Conservation (phyloP, 2,329 filamentous ascomycete genomes). For the Herpotrichia juniperi region DNA sequence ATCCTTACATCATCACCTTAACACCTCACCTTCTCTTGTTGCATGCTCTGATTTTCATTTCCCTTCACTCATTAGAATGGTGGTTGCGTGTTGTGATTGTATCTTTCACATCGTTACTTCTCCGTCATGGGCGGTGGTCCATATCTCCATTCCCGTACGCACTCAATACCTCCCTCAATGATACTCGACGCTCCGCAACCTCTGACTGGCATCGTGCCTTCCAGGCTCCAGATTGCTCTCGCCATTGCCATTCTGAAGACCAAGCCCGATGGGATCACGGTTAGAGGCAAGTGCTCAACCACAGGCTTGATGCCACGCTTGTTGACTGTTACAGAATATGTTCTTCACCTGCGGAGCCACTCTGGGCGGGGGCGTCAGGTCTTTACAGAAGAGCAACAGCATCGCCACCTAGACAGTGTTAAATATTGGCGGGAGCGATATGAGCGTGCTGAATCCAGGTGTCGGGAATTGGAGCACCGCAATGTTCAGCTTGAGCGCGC, state of each 20-base stretch:
- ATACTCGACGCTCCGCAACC: neutral
- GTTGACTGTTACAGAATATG: constrained; percentile 32
- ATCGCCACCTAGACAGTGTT: constrained; percentile 47
- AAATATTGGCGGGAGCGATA: constrained; percentile 46
- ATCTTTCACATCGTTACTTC: neutral
- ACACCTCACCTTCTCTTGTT: neutral
- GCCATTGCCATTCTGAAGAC: constrained; percentile 45
- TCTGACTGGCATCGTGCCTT: constrained; percentile 16
- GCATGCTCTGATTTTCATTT: too few relatives aligned
- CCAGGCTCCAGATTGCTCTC: constrained; percentile 35
- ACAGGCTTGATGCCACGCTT: neutral
- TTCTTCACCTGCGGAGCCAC: constrained; percentile 43
- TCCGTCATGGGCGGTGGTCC: neutral
- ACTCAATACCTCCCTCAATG: neutral
- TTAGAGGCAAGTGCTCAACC: constrained; percentile 32
- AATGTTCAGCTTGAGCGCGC: constrained; percentile 35
- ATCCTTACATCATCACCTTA: neutral
- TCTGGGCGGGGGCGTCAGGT: constrained; percentile 28
- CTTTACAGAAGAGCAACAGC: constrained; percentile 23
- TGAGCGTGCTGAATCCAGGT: constrained; percentile 27
- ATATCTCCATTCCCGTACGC: too few relatives aligned
- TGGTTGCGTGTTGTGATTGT: neutral
- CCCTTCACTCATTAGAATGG: too few relatives aligned
- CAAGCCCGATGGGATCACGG: constrained; percentile 42
- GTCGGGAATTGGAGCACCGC: constrained; percentile 24